Percentiles rank a stretch among this genome's conserved stretches.
These are phyloP conservation scores for Suillus weaverae DNA, from an alignment of 768 basidiomycete genomes.

Conservation along the genomic window DNA sequence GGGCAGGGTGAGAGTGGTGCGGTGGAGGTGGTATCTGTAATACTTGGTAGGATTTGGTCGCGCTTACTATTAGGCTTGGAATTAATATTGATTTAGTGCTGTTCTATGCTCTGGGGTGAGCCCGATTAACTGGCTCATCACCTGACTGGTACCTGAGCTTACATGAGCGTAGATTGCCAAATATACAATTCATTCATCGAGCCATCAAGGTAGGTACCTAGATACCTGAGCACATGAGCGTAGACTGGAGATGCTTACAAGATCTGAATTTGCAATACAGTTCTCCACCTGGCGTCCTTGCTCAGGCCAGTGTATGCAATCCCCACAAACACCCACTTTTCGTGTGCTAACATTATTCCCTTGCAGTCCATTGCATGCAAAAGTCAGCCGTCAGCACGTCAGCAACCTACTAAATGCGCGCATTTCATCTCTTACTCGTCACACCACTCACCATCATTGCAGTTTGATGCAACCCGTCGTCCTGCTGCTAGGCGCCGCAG, in stretches of 20 bases:
- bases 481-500: too few relatives aligned
- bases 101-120: too few relatives aligned
- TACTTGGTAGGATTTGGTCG: not conserved
- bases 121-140: too few relatives aligned
- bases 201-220: too few relatives aligned
- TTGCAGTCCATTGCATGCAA: not conserved
- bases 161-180: too few relatives aligned
- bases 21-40: constrained; percentile 27
- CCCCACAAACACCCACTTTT: not conserved
- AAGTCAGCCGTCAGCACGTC: not conserved
- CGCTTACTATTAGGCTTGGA: not conserved
- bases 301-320: not conserved
- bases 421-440: not conserved
- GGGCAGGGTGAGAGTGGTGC: constrained; percentile 23
- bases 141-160: too few relatives aligned
- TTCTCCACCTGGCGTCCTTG: not conserved
- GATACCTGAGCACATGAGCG: too few relatives aligned
- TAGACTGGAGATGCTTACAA: too few relatives aligned
- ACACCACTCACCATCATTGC: too few relatives aligned
- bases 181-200: too few relatives aligned
- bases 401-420: not conserved
- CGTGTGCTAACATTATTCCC: not conserved
- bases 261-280: not conserved
- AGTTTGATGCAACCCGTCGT: too few relatives aligned
- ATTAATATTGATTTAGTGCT: not conserved